Base-by-base conservation (phyloP, 2,329 filamentous ascomycete species). In the Sporothrix euskadiensis region DNA sequence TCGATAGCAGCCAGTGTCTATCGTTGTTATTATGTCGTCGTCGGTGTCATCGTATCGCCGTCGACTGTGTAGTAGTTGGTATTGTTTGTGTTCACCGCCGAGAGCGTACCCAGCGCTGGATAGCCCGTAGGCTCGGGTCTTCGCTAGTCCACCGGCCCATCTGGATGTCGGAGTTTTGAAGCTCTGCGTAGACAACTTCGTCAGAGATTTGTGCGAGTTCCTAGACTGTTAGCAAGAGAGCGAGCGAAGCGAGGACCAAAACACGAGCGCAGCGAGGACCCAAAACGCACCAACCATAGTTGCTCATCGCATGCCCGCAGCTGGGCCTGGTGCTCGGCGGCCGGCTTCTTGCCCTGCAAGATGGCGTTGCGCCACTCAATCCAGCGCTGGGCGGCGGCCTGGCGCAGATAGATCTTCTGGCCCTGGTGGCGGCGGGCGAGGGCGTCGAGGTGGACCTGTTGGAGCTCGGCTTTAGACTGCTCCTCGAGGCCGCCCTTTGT, bases 391-490 rank as follows among this genome's bases (percentile, higher is more conserved):
- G 87, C 88, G 39, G 88, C 88, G 35, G 82, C 83, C 79, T 91
- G 89, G 47, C 88, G 85, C 73, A 89, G 82, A 76, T 88, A 89
- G 76, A 91, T 91, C 82, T 90, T 91, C 76, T 89, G 88, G 39
- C 83, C 88, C 78, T 90, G 87, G 80, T 91, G 89, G 70, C 89
- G 84, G 77, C 89, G 84, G 9, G 88, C 84, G 77, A 85, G 89
- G 30, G 88, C 87, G 77, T 91, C 89, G 56, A 91, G 83, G 68
- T 86, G 82, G 73, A 90, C 84, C 77, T 90, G 88, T 80, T 86
- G 87, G 75, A 91, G 80, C 80, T 90, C 88, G 22, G 88, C 88
- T 79, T 89, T 90, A 39, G 80, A 80, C 79, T 91, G 89, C 79
- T 91, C 89, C 30, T 86, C 84, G 72, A 86, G 84, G 12, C 87